Evolutionary conservation across 2,329 filamentous ascomycete genomes (phyloP).

Genomic region (Taxawa tesnikishii): DNA sequence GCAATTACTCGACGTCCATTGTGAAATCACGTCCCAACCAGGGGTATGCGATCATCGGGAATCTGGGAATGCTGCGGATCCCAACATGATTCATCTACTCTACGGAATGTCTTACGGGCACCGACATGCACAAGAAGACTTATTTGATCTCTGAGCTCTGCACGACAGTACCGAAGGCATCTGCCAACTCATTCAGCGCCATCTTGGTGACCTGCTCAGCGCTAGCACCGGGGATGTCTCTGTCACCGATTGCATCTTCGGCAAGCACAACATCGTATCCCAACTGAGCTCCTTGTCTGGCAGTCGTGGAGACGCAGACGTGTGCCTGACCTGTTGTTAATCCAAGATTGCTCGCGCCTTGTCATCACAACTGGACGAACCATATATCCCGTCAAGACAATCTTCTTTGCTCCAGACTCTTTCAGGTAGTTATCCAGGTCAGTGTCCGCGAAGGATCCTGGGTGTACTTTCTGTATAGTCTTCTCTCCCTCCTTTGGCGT

Average conservation of each 20-base stretch:
- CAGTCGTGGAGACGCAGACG: constrained; percentile 51
- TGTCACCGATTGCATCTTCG: constrained; percentile 51
- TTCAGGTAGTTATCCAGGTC: constrained; percentile 44
- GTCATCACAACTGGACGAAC: too few species aligned
- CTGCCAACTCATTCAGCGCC: constrained; percentile 46
- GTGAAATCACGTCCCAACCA: too few species aligned
- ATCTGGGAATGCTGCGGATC: too few species aligned
- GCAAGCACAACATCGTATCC: constrained; percentile 53
- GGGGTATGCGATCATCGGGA: too few species aligned
- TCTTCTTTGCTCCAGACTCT: constrained; percentile 45
- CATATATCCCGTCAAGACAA: constrained; percentile 52
- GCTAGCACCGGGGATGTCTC: constrained; percentile 50
- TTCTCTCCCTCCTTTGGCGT: constrained; percentile 42
- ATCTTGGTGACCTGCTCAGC: constrained; percentile 43
- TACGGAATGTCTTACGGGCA: neutral
- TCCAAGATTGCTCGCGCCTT: too few species aligned
- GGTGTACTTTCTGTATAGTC: constrained; percentile 44
- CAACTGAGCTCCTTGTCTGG: constrained; percentile 45
- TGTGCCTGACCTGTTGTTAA: too few species aligned
- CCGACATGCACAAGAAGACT: too few species aligned
- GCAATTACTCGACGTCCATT: too few species aligned
- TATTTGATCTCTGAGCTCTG: constrained; percentile 36
- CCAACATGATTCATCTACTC: neutral
- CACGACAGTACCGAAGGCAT: constrained; percentile 52
- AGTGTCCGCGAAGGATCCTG: constrained; percentile 50